These are phyloP conservation scores for Massariosphaeria phaeospora DNA, from an alignment of 495 filamentous ascomycete species.

Conservation along the genomic window DNA sequence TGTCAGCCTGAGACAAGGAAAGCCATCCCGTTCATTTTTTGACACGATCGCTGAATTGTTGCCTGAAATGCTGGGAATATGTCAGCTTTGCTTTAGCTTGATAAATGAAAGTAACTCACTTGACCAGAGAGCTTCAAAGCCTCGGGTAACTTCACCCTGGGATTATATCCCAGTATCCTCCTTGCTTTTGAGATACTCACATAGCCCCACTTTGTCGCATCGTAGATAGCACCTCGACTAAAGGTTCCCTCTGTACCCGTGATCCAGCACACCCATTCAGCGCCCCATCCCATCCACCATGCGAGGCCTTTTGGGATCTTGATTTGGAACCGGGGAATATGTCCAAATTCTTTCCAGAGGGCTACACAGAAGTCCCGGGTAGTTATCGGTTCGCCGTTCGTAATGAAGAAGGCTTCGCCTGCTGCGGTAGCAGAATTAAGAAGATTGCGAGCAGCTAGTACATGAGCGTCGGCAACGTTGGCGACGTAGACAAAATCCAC, in stretches of 20 bases:
- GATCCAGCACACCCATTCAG: constrained; percentile 52
- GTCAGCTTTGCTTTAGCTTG: neutral
- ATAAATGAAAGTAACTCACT: constrained; percentile 24
- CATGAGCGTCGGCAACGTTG: constrained; percentile 59
- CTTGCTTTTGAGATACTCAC: constrained; percentile 55
- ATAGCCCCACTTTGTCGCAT: constrained; percentile 53
- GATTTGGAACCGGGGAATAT: constrained; percentile 50
- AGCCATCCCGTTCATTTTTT: too few species aligned
- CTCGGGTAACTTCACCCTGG: constrained; percentile 53
- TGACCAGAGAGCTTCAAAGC: constrained; percentile 39
- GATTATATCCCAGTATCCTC: constrained; percentile 54
- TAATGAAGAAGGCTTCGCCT: constrained; percentile 59
- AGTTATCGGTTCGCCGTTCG: constrained; percentile 58
- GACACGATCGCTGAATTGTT: constrained; percentile 4
- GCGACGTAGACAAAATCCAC: constrained; percentile 59
- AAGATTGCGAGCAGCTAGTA: constrained; percentile 58
- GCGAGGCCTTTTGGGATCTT: constrained; percentile 52
- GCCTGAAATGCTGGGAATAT: constrained; percentile 13
- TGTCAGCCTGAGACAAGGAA: too few species aligned
- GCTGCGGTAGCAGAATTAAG: constrained; percentile 52
- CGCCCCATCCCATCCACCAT: constrained; percentile 46
- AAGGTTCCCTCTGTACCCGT: constrained; percentile 48
- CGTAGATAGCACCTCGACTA: constrained; percentile 53
- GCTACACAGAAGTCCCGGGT: constrained; percentile 58
- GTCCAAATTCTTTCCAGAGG: constrained; percentile 57